Base-by-base conservation (phyloP, 805 yeast species). In the Yarrowia sp. region DNA sequence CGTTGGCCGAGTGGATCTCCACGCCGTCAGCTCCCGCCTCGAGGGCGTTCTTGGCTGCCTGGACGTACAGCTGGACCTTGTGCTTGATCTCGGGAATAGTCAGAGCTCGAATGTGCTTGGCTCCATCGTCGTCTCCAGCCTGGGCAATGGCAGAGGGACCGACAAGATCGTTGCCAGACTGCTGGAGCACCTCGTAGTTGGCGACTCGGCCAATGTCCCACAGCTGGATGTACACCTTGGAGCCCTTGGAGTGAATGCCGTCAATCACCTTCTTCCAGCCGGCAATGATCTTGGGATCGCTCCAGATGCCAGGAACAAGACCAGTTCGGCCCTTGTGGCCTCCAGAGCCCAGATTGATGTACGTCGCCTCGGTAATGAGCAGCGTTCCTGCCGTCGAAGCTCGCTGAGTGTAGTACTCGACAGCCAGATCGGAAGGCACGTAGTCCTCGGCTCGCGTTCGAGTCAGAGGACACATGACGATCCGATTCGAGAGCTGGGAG, bases 281-380 rank as follows among this genome's bases (percentile, higher is more conserved):
- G 74, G 87, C 94, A 22, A 47, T 22, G 56, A 90, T 81, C 66
- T 87, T 92, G 67, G 86, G 90, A 70, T 88, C 89, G 0, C 87
- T 78, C 92, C 90, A 88, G 35, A 72, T 65, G 16, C 75, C 73
- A 16, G 75, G 72, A 18, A 65, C 64, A 36, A 66, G 65, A 8
- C 64, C n/a, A 81, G 79, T 64, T 21, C 56, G 38, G 19, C 33
- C 33, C 39, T 47, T 47, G 29, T 31, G 39, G 9, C 56, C 56
- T 5, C 56, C 56, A 10, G 56, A 14, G 12, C 39, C 32, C 14
- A 39, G 56, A n/a, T 47, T 29, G 12, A 47, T 47, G n/a, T 53
- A 76, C 0, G 87, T 79, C 9, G 83, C 89, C 70, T 86, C 90
- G 13, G 84, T 71, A 65, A 83, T 77, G 14, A 85, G 63, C 64